Percentiles rank a stretch among this genome's conserved stretches.
Evolutionary conservation across 768 basidiomycete genomes (phyloP).

Genomic region (Podaxis sp.): DNA sequence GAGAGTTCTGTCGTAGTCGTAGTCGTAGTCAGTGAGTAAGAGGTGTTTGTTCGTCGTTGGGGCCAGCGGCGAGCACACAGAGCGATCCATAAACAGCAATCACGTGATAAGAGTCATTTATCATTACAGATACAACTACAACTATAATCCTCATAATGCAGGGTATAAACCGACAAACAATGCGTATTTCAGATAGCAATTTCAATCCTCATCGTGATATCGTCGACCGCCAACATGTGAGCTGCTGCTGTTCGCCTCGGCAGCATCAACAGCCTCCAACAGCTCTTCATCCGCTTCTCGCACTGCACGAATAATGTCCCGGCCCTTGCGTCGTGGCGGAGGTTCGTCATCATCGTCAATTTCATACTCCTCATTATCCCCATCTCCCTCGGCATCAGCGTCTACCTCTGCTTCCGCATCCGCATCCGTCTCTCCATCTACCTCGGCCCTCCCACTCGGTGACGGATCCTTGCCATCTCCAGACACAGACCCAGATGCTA

Average conservation of each 20-base stretch:
- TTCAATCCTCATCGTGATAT: conserved; percentile 8
- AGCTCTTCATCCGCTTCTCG: conserved; percentile 19
- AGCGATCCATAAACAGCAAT: conserved; percentile 7
- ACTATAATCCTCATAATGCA: conserved; percentile 8
- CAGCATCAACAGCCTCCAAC: conserved; percentile 15
- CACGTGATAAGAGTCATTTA: not conserved
- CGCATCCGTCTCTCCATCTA: conserved; percentile 22
- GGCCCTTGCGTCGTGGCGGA: conserved; percentile 2
- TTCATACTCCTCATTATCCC: conserved; percentile 23
- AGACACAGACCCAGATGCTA: conserved; percentile 6
- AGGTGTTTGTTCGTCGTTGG: not conserved
- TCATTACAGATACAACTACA: not conserved
- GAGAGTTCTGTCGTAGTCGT: not conserved
- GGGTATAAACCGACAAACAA: conserved; percentile 1
- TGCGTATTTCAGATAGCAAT: not conserved
- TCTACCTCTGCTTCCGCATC: conserved; percentile 28
- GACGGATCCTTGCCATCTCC: conserved; percentile 21
- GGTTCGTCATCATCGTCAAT: conserved; percentile 17
- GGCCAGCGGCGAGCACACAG: not conserved
- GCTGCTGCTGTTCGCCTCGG: conserved; percentile 13
- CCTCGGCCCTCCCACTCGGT: conserved; percentile 20
- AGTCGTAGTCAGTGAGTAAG: conserved; percentile 1
- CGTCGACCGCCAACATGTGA: conserved; percentile 7
- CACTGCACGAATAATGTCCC: conserved; percentile 11
- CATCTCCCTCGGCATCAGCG: conserved; percentile 22